A percentile compares a stretch with the other conserved stretches of the same genome.
phyloP scores from a whole-genome alignment of 1,284 basidiomycete genomes.

The Entoloma clypeatum region DNA sequence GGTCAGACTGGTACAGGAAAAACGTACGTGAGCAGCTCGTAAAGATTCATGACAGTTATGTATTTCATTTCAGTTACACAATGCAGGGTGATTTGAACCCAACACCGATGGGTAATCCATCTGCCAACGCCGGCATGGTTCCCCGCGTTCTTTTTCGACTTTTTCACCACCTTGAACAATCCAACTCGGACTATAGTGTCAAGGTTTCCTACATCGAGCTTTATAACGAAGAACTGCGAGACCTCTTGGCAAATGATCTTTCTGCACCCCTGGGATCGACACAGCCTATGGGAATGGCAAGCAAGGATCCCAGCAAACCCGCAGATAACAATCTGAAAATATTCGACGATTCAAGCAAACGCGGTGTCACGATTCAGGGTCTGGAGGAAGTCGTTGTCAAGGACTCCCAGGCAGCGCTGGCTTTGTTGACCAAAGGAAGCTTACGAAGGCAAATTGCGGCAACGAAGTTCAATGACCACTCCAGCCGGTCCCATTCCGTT shows the following conservation, averaged over 20 bases:
- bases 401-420: conserved; percentile 82
- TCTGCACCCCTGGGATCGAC: conserved; percentile 54
- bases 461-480: conserved; percentile 98
- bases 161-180: conserved; percentile 83
- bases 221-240: conserved; percentile 99
- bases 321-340: conserved; percentile 69
- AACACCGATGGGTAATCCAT: conserved; percentile 85
- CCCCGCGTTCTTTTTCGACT: conserved; percentile 94
- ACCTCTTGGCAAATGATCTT: conserved; percentile 78
- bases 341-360: conserved; percentile 87
- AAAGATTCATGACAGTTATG: conserved; percentile 7
- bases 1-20: conserved; percentile 99
- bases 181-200: conserved; percentile 83
- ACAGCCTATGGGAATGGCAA: conserved; percentile 69
- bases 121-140: conserved; percentile 91
- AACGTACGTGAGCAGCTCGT: conserved; percentile 64
- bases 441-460: conserved; percentile 91
- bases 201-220: conserved; percentile 94
- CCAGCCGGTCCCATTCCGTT: conserved; percentile 97
- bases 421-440: conserved; percentile 85
- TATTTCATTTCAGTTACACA: conserved; percentile 61
- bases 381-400: conserved; percentile 88
- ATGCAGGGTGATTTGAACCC: conserved; percentile 91
- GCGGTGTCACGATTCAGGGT: conserved; percentile 91
- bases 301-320: conserved; percentile 38